Percentiles rank a stretch among this genome's conserved stretches.
Evolutionary conservation across 495 filamentous ascomycete genomes (phyloP).

Genomic region (Chlorociboria aeruginascens): DNA sequence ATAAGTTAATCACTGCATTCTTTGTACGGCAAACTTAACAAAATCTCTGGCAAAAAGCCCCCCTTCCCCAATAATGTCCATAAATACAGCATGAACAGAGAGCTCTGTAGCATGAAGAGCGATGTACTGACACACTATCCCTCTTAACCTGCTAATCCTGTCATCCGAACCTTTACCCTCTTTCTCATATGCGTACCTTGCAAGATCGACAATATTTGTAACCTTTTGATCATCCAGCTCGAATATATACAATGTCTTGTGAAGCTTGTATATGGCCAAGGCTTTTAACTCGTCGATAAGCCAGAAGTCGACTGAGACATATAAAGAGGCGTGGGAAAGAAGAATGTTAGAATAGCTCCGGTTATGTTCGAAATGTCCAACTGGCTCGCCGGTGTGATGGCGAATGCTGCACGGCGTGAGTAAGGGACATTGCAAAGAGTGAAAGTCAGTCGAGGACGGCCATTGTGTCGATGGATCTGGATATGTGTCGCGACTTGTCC

Average conservation of each 20-base stretch:
- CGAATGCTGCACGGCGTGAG: neutral
- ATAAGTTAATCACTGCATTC: no score
- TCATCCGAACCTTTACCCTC: neutral
- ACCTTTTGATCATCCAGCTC: constrained; percentile 4
- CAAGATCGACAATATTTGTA: constrained; percentile 17
- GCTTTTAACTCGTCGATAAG: constrained; percentile 10
- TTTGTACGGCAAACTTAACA: neutral
- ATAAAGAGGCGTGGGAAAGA: constrained; percentile 17
- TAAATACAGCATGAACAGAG: constrained; percentile 1
- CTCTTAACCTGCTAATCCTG: neutral
- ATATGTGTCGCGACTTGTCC: neutral
- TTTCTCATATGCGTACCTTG: constrained; percentile 14
- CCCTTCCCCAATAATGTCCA: neutral
- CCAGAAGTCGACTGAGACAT: constrained; percentile 7
- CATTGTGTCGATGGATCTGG: constrained; percentile 19
- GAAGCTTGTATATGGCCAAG: constrained; percentile 15
- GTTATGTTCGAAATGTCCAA: neutral
- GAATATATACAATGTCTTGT: constrained; percentile 12
- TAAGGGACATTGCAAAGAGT: neutral
- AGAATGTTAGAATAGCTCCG: constrained; percentile 14
- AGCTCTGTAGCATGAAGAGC: neutral
- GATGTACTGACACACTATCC: neutral
- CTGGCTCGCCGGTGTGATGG: neutral
- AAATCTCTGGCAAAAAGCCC: neutral
- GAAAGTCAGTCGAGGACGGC: constrained; percentile 9